Evolutionary conservation across 805 yeast species (phyloP), one percentile per base, ranked within the genome.

Genomic region (Monosporozyma unispora): DNA sequence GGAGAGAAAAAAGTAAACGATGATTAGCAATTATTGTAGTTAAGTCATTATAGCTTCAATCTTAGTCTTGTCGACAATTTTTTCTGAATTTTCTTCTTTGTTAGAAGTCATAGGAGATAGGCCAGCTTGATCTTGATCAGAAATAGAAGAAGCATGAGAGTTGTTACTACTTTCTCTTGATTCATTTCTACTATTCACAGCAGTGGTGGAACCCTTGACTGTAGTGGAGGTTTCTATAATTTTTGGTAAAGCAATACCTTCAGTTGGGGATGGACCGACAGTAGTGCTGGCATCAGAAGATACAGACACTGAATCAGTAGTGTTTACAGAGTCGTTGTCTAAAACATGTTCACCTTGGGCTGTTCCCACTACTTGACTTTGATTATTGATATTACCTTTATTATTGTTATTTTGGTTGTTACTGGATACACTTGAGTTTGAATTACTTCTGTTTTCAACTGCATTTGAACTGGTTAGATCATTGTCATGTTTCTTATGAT

Each of bases 1-100:
- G 8, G 27, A 8, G 27, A 8, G 27, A 25, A 25, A 8, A 25
- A 25, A 25, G 8, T 5, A 25, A 31, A 31, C 16, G 35, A 14
- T 38, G 38, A 46, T 19, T 31, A 38, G 40, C 9, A 31, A 31
- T 31, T 31, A 31, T n/a, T 12, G 16, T 31, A n/a, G 35, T 12
- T 37, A 45, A 21, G 45, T 40, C 44, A 40, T 46, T 21, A 46
- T 22, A 19, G 45, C 39, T 33, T 38, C 27, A 19, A 46, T 46
- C 29, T 38, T 46, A 10, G 38, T 46, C 21, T 40, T 46, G 45
- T 40, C 44, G 7, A 31, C 22, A 18, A 29, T n/a, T 28, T 19
- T 29, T 19, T 43, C 45, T 29, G 22, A 9, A 12, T 19, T 23
- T 4, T 43, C 31, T 18, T 27, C 48, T 37, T 35, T 37, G 12